Evolutionary conservation across 345 rosid species (phyloP), one percentile per base, ranked within the genome.

Genomic region (Arabis hirsuta): DNA sequence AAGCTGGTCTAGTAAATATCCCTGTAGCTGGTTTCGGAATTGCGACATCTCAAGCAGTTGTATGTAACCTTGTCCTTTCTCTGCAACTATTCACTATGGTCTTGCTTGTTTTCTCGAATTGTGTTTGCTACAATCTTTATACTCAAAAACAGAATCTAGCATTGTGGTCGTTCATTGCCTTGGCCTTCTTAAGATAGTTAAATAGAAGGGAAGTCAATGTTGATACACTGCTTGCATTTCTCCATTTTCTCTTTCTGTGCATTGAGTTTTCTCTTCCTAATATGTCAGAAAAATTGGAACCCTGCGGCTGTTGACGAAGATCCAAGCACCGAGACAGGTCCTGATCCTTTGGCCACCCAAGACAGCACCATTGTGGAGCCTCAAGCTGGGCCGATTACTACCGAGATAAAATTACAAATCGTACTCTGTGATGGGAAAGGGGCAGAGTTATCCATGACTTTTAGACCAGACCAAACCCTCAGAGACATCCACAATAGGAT

Each of bases 401-500:
- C 56, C 45, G 46, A 26, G 6, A 4, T 67, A n/a, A n/a, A n/a
- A n/a, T n/a, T n/a, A n/a, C n/a, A n/a, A n/a, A n/a, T n/a, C n/a
- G n/a, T n/a, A n/a, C n/a, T n/a, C n/a, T n/a, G n/a, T n/a, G n/a
- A n/a, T 1, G 61, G 31, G 19, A 13, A 4, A 46, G 1, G 24
- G 42, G 5, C n/a, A n/a, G n/a, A n/a, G n/a, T n/a, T 38, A 43
- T 3, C 11, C 6, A 12, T 74, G 39, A 12, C 50, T 55, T 7
- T 73, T 22, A 46, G 48, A 44, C 5, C 48, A 13, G 24, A 55
- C 24, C 24, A 55, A 55, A 58, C 73, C 36, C 12, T 69, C 57
- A 48, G 65, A 45, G 79, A 75, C 44, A 61, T 75, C 56, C 69
- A 3, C 59, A 27, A 38, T 7, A 45, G 5, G 27, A 19, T 75